Conservation (phyloP, 257 asterid species). For the Penstemon newberryi region DNA sequence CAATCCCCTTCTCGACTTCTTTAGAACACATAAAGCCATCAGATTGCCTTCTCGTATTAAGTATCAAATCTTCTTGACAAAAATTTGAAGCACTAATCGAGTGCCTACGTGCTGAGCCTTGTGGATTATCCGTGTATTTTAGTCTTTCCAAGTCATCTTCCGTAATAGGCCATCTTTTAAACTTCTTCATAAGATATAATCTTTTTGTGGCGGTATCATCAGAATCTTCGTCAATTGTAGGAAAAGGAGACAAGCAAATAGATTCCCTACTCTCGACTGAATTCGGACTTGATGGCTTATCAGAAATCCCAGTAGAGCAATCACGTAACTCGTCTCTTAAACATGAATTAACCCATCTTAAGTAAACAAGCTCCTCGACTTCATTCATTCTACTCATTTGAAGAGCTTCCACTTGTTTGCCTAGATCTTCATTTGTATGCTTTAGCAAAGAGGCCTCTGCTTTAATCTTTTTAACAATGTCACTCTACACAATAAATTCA, state of each 20-base stretch:
- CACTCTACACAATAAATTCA: conserved; percentile 44
- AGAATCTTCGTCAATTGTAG: conserved; percentile 48
- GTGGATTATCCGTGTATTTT: conserved; percentile 38
- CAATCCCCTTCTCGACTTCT: conserved; percentile 58
- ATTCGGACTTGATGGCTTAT: conserved; percentile 46
- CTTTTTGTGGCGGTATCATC: conserved; percentile 45
- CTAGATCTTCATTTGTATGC: conserved; percentile 72
- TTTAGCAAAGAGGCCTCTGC: conserved; percentile 77
- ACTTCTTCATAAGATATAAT: conserved; percentile 61
- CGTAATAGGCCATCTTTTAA: conserved; percentile 77
- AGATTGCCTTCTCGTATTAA: conserved; percentile 70
- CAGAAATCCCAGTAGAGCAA: conserved; percentile 39
- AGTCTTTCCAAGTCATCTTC: conserved; percentile 65
- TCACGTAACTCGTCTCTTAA: conserved; percentile 68
- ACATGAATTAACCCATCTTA: conserved; percentile 91
- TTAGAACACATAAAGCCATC: conserved; percentile 71
- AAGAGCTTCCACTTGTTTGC: conserved; percentile 95
- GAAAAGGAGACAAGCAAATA: conserved; percentile 52
- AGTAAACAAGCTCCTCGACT: conserved; percentile 88
- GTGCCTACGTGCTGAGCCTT: conserved; percentile 61
- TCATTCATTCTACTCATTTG: conserved; percentile 86
- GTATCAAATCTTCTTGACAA: conserved; percentile 50
- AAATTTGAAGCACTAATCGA: conserved; percentile 75
- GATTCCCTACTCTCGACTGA: conserved; percentile 56
- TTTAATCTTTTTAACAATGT: conserved; percentile 59